A percentile compares a stretch with the other conserved stretches of the same genome.
Conservation (phyloP, 768 basidiomycete genomes). For the Suillus luteus region DNA sequence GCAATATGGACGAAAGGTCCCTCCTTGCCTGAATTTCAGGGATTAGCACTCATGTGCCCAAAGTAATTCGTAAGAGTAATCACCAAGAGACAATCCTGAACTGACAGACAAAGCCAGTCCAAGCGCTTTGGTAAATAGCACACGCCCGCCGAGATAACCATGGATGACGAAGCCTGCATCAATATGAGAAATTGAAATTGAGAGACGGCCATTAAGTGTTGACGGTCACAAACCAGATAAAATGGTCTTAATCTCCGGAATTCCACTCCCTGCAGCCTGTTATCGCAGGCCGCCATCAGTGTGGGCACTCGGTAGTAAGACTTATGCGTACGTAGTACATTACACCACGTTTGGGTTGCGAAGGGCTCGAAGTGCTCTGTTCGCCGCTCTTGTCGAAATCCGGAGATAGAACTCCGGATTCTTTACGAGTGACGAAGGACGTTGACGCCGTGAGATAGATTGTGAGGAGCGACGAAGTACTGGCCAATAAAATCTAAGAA, state of each 20-base stretch:
- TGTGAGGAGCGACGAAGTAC: slow-evolving; percentile 76
- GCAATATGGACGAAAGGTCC: slow-evolving; percentile 91
- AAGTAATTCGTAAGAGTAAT: slow-evolving; percentile 19
- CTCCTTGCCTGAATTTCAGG: slow-evolving; percentile 52
- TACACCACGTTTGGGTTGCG: slow-evolving; percentile 56
- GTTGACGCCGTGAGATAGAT: slow-evolving; percentile 87
- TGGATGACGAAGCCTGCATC: slow-evolving; percentile 88
- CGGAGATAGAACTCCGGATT: slow-evolving; percentile 69
- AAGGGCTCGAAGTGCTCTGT: slow-evolving; percentile 18
- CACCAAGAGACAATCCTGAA: slow-evolving; percentile 85
- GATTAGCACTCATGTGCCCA: background rate
- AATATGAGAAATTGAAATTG: slow-evolving; percentile 19
- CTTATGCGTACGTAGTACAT: slow-evolving; percentile 75
- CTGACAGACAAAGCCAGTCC: slow-evolving; percentile 91
- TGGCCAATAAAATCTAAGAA: slow-evolving; percentile 68
- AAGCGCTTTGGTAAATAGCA: slow-evolving; percentile 86
- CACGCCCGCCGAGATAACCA: slow-evolving; percentile 91
- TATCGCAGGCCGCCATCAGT: slow-evolving; percentile 17
- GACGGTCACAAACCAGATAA: slow-evolving; percentile 59
- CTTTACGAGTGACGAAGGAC: slow-evolving; percentile 86
- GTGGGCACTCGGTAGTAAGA: background rate
- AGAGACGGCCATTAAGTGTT: background rate
- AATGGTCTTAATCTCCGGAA: slow-evolving; percentile 96
- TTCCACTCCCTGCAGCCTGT: slow-evolving; percentile 92
- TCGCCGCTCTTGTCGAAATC: slow-evolving; percentile 42